Conservation (phyloP, 108 stramenopile species). For the Discostella stelligeroides region DNA sequence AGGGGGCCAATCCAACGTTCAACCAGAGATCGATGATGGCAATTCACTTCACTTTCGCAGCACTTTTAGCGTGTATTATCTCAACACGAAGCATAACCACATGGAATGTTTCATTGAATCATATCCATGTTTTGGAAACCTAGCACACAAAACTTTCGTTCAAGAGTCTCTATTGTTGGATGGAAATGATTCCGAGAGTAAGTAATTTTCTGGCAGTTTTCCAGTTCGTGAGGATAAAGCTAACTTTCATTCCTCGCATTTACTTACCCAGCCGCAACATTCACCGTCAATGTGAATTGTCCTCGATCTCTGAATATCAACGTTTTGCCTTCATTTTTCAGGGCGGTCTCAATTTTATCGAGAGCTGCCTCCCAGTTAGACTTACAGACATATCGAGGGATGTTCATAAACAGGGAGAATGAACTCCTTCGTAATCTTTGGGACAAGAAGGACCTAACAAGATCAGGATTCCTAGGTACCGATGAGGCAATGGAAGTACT, state of each 20-base stretch:
- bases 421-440: conserved; percentile 3
- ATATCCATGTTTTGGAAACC: conserved; percentile 22
- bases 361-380: conserved; percentile 2
- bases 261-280: background rate
- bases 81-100: conserved; percentile 35
- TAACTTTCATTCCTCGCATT: too few relatives aligned
- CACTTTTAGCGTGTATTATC: conserved; percentile 22
- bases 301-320: conserved; percentile 27
- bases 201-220: background rate
- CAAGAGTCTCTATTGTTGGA: background rate
- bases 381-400: background rate
- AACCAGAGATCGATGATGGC: background rate
- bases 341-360: conserved; percentile 15
- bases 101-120: conserved; percentile 51
- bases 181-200: conserved; percentile 10
- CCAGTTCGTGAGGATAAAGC: too few relatives aligned
- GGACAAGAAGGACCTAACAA: background rate
- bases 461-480: background rate
- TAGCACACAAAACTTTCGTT: conserved; percentile 16
- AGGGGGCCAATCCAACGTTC: background rate
- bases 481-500: background rate
- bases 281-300: conserved; percentile 10
- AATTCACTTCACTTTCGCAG: conserved; percentile 21
- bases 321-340: conserved; percentile 26
- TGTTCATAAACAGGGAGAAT: background rate